Evolutionary conservation across 208 protist genomes (phyloP).

Genomic region (Blechomonas ayalai): DNA sequence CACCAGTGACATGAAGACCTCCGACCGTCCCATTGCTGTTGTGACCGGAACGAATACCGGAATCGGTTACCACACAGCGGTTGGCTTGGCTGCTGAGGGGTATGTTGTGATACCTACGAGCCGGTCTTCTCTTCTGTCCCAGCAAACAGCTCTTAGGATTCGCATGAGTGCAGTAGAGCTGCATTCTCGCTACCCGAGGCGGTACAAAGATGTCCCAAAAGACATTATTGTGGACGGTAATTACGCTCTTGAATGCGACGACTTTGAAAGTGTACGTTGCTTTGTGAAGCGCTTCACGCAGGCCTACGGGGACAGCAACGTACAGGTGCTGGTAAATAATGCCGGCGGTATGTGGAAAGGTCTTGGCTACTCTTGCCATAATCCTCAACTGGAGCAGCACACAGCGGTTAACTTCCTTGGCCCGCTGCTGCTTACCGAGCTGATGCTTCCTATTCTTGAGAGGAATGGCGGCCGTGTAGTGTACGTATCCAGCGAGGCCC

Average conservation of each 20-base stretch:
- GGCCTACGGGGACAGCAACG: conserved; percentile 31
- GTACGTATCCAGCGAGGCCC: conserved; percentile 71
- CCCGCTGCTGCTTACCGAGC: conserved; percentile 76
- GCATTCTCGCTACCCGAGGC: conserved; percentile 14
- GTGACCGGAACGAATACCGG: conserved; percentile 90
- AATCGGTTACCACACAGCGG: conserved; percentile 80
- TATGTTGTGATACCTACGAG: conserved; percentile 77
- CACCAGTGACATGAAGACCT: conserved; percentile 30
- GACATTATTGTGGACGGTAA: conserved; percentile 42
- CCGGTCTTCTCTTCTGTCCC: conserved; percentile 39
- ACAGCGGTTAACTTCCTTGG: conserved; percentile 84
- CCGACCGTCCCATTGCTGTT: conserved; percentile 66
- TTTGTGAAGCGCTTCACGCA: conserved; percentile 47
- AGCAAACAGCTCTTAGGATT: conserved; percentile 40
- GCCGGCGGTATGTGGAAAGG: conserved; percentile 63
- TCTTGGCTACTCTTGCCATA: conserved; percentile 39
- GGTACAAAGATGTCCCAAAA: conserved; percentile 32
- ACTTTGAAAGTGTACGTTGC: conserved; percentile 55
- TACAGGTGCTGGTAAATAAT: conserved; percentile 87
- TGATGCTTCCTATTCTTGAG: conserved; percentile 64
- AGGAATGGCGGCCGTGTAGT: conserved; percentile 69
- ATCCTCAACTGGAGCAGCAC: conserved; percentile 58
- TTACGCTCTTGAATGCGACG: conserved; percentile 65
- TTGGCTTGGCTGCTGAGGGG: conserved; percentile 66
- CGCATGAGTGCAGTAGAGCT: conserved; percentile 21